Evolutionary conservation across 2,329 filamentous ascomycete species (phyloP).

Genomic region (Geosmithia morbida): DNA sequence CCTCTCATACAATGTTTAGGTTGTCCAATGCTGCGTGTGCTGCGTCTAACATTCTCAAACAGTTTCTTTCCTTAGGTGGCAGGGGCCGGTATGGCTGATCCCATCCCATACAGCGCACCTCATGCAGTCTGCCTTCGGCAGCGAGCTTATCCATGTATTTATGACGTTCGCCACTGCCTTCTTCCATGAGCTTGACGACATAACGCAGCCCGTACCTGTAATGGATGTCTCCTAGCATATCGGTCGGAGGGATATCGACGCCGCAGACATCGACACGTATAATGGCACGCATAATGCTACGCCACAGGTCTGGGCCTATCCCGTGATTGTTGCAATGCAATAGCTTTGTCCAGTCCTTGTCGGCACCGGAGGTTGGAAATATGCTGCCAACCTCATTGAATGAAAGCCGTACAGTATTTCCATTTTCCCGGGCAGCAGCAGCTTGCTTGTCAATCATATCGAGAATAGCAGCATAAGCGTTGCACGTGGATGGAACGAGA

Average conservation of each 20-base stretch:
- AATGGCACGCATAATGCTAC: conserved; percentile 35
- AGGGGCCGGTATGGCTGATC: conserved; percentile 11
- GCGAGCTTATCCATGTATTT: conserved; percentile 30
- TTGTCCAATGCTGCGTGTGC: conserved; percentile 38
- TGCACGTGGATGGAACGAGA: conserved; percentile 40
- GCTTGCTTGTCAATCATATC: conserved; percentile 38
- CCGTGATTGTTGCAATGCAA: conserved; percentile 23
- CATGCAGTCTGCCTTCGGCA: conserved; percentile 18
- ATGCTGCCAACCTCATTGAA: conserved; percentile 32
- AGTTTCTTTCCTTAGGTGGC: conserved; percentile 23
- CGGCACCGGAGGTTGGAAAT: neutral
- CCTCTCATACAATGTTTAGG: conserved; percentile 33
- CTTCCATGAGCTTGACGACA: conserved; percentile 37
- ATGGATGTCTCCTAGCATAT: neutral
- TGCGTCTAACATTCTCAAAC: conserved; percentile 36
- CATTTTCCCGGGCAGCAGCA: conserved; percentile 24
- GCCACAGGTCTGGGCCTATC: conserved; percentile 39
- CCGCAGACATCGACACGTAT: conserved; percentile 45
- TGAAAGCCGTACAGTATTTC: conserved; percentile 26
- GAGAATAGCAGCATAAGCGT: conserved; percentile 41
- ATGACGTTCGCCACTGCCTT: conserved; percentile 32
- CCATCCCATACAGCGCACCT: conserved; percentile 3
- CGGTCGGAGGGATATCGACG: conserved; percentile 11
- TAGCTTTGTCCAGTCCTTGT: conserved; percentile 11
- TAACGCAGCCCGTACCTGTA: conserved; percentile 31